Percentiles rank a stretch among this genome's conserved stretches.
Evolutionary conservation across 768 basidiomycete species (phyloP).

Genomic region (Boletus patriciae): DNA sequence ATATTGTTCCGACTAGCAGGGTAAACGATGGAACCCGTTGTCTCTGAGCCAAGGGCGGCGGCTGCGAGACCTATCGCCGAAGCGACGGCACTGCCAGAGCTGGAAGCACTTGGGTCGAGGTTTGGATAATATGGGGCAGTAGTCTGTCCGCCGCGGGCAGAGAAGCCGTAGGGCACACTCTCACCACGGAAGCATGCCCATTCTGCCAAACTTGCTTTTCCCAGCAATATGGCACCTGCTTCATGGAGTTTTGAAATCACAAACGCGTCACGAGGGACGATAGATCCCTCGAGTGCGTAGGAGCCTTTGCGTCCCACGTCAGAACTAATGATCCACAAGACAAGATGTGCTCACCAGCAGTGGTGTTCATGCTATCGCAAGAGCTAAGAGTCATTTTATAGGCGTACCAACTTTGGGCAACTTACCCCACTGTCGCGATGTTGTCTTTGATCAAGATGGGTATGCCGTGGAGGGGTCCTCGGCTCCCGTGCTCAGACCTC

Average conservation of each 20-base stretch:
- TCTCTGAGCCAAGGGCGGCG: slow-evolving; percentile 47
- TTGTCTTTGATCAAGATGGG: slow-evolving; percentile 57
- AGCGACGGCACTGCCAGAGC: slow-evolving; percentile 46
- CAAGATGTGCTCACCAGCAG: slow-evolving; percentile 42
- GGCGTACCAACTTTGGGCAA: background rate
- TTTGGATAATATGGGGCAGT: slow-evolving; percentile 43
- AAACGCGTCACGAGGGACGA: slow-evolving; percentile 37
- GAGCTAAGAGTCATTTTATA: background rate
- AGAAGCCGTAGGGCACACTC: slow-evolving; percentile 42
- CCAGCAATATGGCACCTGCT: slow-evolving; percentile 40
- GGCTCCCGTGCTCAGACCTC: slow-evolving; percentile 47
- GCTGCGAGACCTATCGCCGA: slow-evolving; percentile 46
- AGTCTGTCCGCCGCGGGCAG: slow-evolving; percentile 47
- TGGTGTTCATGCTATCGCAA: slow-evolving; percentile 46
- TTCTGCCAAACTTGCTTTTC: slow-evolving; percentile 45
- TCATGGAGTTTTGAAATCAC: slow-evolving; percentile 32
- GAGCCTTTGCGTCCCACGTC: slow-evolving; percentile 30
- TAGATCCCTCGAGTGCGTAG: slow-evolving; percentile 39
- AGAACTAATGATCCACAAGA: background rate
- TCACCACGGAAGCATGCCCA: slow-evolving; percentile 43
- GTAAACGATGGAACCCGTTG: slow-evolving; percentile 47
- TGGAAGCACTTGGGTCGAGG: slow-evolving; percentile 42
- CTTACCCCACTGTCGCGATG: slow-evolving; percentile 37
- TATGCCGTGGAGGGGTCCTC: slow-evolving; percentile 56
- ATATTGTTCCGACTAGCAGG: slow-evolving; percentile 46